Conservation (phyloP, 2,329 filamentous ascomycete species). For the Diaporthe citri region DNA sequence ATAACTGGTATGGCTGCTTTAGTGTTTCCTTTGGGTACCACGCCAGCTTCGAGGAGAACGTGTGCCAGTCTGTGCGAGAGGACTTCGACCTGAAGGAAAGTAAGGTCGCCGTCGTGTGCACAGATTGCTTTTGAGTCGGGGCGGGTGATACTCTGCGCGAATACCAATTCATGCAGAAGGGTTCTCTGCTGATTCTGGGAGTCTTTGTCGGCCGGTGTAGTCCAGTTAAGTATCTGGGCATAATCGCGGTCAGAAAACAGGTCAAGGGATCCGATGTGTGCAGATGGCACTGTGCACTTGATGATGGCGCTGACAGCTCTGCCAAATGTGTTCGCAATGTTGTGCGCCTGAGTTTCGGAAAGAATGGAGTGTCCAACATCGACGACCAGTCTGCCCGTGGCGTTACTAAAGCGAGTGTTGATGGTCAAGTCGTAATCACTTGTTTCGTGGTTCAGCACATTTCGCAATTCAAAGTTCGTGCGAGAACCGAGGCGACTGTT, state of each 20-base stretch:
- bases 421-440: conserved; percentile 62
- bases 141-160: conserved; percentile 53
- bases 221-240: conserved; percentile 66
- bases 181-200: conserved; percentile 52
- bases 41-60: conserved; percentile 64
- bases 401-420: conserved; percentile 54
- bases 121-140: conserved; percentile 57
- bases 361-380: conserved; percentile 61
- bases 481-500: conserved; percentile 50
- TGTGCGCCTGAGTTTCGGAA: conserved; percentile 57
- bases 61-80: conserved; percentile 55
- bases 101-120: conserved; percentile 60
- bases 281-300: conserved; percentile 42
- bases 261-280: conserved; percentile 58
- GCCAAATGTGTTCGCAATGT: conserved; percentile 66
- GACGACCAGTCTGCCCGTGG: conserved; percentile 55
- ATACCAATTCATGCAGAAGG: conserved; percentile 60
- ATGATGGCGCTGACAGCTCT: conserved; percentile 63
- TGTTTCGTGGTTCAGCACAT: conserved; percentile 55
- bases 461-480: conserved; percentile 49
- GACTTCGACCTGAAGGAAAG: conserved; percentile 55
- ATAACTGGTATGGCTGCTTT: conserved; percentile 74
- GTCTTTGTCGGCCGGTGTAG: conserved; percentile 56
- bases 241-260: conserved; percentile 69
- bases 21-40: conserved; percentile 50